Percentiles rank a stretch among this genome's conserved stretches.
Evolutionary conservation across 2,329 filamentous ascomycete genomes (phyloP).

Genomic region (Fusarium caatingaense): DNA sequence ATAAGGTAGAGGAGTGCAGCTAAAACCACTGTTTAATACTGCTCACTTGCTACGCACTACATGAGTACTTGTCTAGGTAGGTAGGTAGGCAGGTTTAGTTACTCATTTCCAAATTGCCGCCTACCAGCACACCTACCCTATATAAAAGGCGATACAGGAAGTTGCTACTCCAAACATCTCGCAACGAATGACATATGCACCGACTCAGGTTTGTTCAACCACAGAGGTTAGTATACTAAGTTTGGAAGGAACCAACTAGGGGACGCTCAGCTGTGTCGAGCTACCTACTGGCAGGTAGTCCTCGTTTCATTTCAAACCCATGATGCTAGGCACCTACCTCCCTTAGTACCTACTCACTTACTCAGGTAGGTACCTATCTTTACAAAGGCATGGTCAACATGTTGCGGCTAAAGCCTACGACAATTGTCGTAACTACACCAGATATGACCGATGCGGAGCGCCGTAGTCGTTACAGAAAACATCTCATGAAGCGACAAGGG

Average conservation of each 20-base stretch:
- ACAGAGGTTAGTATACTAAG: background rate
- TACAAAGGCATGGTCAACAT: constrained; percentile 10
- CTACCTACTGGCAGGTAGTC: background rate
- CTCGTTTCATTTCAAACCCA: background rate
- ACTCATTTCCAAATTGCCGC: background rate
- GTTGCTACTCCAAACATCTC: background rate
- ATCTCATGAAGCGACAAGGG: constrained; percentile 11
- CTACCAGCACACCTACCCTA: background rate
- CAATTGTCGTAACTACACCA: constrained; percentile 24
- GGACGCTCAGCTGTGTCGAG: background rate
- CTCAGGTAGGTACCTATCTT: background rate
- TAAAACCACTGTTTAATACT: no score
- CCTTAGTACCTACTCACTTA: no score
- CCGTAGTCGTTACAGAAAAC: constrained; percentile 37
- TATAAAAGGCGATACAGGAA: background rate
- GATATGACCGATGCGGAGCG: constrained; percentile 39
- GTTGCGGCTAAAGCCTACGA: constrained; percentile 39
- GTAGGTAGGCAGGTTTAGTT: background rate
- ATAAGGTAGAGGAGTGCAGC: no score
- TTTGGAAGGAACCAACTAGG: background rate
- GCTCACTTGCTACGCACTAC: no score
- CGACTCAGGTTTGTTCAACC: background rate
- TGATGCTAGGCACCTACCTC: background rate
- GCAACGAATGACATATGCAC: background rate
- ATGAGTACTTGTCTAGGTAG: no score